Evolutionary conservation across 2,329 filamentous ascomycete species (phyloP).

Genomic region (Xylaria sp.): DNA sequence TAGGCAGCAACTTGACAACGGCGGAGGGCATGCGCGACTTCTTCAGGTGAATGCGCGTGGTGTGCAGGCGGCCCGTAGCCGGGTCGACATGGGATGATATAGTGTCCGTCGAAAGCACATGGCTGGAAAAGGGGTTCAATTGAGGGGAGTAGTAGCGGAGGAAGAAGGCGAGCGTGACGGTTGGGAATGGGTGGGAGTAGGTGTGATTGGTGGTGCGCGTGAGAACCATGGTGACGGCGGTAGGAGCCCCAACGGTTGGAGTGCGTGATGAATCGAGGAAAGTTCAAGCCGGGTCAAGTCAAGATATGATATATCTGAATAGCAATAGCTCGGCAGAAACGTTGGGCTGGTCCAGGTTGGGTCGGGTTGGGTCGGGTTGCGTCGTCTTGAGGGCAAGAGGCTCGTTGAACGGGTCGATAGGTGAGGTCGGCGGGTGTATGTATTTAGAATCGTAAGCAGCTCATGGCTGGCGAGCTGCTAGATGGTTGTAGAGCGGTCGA

Average conservation of each 20-base stretch:
- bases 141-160: constrained; percentile 80
- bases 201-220: constrained; percentile 73
- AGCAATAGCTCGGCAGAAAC: constrained; percentile 7
- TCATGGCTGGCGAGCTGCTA: constrained; percentile 23
- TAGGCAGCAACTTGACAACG: constrained; percentile 78
- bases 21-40: constrained; percentile 80
- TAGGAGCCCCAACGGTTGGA: neutral
- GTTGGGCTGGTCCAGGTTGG: neutral
- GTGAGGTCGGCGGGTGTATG: neutral
- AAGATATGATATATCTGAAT: neutral
- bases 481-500: neutral
- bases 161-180: constrained; percentile 89
- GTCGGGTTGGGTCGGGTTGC: neutral
- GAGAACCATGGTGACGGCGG: constrained; percentile 64
- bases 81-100: constrained; percentile 79
- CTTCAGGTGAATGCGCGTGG: constrained; percentile 83
- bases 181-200: constrained; percentile 84
- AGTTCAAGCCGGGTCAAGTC: neutral
- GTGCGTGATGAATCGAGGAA: neutral
- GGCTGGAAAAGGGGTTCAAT: constrained; percentile 80
- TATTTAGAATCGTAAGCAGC: constrained; percentile 8
- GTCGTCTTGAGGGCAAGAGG: constrained; percentile 6
- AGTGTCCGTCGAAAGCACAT: constrained; percentile 85
- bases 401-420: constrained; percentile 1
- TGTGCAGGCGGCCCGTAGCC: constrained; percentile 77